Base-by-base conservation (phyloP, 805 yeast species). In the Candida ponderosae region DNA sequence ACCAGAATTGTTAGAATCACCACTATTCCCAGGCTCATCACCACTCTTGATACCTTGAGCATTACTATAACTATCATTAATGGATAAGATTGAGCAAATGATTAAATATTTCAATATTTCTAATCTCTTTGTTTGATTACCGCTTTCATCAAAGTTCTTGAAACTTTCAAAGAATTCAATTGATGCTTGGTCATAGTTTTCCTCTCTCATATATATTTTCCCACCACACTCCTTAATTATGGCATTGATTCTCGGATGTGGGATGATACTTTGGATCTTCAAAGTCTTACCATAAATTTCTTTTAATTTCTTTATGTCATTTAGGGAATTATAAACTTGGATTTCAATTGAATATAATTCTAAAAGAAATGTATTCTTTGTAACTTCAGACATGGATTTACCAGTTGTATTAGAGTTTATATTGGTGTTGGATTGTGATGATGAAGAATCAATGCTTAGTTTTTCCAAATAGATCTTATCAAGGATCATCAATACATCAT, bases 221-320 rank as follows among this genome's bases (percentile, higher is more conserved):
- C 88, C 95, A 0, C 87, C 85, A 45, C 86, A 79, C 53, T 84
- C 90, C 42, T 76, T 70, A 19, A 85, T 71, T n/a, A 80, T 72
- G 2, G 90, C 95, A 56, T 78, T 64, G 20, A 81, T 76, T 34
- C 71, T 65, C 1, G 94, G 88, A 50, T 86, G 94, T 1, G 88
- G 82, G 3, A 82, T 79, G 2, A 85, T 82, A 0, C 78, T 64
- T 7, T 72, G 69, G 17, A 79, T 62, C 6, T 56, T 44, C n/a
- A 62, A 44, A 0, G 80, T 65, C 41, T 72, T 61, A 20, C 63
- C 57, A 44, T 81, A 75, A 17, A 79, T 60, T 34, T 66, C 61
- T 37, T 66, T 65, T 31, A 81, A 59, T 39, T 61, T 57, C 4
- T 63, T 42, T 23, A 63, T 46, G 20, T 66, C 48, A 9, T 63